phyloP scores from a whole-genome alignment of 169 alveolate genomes.

The Plasmodium vivax region DNA sequence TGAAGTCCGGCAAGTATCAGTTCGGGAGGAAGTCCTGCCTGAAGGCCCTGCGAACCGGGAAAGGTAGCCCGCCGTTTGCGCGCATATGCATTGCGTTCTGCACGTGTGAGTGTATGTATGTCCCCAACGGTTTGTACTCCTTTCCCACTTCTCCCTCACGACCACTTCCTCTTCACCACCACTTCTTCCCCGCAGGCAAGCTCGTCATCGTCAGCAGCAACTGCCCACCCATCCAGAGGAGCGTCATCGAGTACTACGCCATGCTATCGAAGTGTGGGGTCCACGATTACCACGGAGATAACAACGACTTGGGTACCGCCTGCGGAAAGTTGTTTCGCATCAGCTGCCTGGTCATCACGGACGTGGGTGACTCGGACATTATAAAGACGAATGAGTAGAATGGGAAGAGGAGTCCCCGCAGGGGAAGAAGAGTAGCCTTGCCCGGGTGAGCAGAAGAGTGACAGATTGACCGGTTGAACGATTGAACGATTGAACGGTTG shows the following conservation, averaged over 20 bases:
- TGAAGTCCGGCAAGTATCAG: conserved; percentile 97
- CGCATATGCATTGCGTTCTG: not conserved
- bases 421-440: not conserved
- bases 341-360: conserved; percentile 94
- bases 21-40: conserved; percentile 96
- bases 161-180: not conserved
- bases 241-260: conserved; percentile 98
- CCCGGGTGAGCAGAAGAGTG: not conserved
- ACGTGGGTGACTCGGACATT: conserved; percentile 99
- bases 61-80: conserved; percentile 79
- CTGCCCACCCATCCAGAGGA: conserved; percentile 98
- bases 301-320: conserved; percentile 96
- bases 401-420: not conserved
- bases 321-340: conserved; percentile 98
- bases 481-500: no score
- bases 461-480: no score
- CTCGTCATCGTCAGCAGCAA: conserved; percentile 95
- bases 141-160: not conserved
- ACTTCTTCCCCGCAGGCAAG: conserved; percentile 80
- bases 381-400: conserved; percentile 90
- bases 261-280: conserved; percentile 96
- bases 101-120: not conserved
- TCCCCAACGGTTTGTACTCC: no score
- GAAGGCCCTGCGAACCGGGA: conserved; percentile 95
- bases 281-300: conserved; percentile 95